Evolutionary conservation across 2,329 filamentous ascomycete genomes (phyloP).

Genomic region (Talaromyces verruculosus): DNA sequence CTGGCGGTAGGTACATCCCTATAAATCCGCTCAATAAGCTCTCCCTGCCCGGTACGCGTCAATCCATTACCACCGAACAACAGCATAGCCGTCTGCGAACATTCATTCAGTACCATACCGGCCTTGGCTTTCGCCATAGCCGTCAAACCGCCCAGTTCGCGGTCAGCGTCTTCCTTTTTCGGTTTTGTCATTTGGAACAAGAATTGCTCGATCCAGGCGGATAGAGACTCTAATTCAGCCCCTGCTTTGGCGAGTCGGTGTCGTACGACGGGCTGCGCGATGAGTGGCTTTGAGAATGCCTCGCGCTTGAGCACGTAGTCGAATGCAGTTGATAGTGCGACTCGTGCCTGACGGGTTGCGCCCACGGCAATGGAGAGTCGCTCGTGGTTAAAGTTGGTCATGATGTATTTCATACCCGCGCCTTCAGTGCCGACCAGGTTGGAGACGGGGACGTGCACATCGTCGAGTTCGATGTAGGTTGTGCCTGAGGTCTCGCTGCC

Average conservation of each 20-base stretch:
- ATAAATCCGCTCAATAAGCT: constrained; percentile 68
- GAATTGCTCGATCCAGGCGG: constrained; percentile 71
- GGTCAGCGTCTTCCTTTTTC: constrained; percentile 47
- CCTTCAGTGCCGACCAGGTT: constrained; percentile 71
- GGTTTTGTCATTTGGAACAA: constrained; percentile 67
- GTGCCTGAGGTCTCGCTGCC: constrained; percentile 65
- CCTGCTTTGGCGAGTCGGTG: constrained; percentile 71
- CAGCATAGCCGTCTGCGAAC: constrained; percentile 66
- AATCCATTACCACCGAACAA: constrained; percentile 74
- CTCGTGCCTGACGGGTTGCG: constrained; percentile 61
- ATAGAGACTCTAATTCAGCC: constrained; percentile 66
- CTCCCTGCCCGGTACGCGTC: constrained; percentile 68
- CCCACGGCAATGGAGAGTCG: constrained; percentile 66
- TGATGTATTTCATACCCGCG: constrained; percentile 70
- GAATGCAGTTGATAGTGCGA: constrained; percentile 61
- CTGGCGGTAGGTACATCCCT: constrained; percentile 63
- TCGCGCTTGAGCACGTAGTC: constrained; percentile 65
- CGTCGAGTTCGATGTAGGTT: constrained; percentile 73
- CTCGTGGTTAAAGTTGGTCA: constrained; percentile 81
- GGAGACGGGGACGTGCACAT: constrained; percentile 68
- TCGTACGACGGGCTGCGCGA: constrained; percentile 73
- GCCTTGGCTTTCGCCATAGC: constrained; percentile 71
- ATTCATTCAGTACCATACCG: constrained; percentile 70
- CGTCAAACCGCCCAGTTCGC: constrained; percentile 67
- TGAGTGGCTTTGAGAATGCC: constrained; percentile 66